These are phyloP conservation scores for Marvania coccoides DNA, from an alignment of 139 green algal species.

Conservation along the genomic window DNA sequence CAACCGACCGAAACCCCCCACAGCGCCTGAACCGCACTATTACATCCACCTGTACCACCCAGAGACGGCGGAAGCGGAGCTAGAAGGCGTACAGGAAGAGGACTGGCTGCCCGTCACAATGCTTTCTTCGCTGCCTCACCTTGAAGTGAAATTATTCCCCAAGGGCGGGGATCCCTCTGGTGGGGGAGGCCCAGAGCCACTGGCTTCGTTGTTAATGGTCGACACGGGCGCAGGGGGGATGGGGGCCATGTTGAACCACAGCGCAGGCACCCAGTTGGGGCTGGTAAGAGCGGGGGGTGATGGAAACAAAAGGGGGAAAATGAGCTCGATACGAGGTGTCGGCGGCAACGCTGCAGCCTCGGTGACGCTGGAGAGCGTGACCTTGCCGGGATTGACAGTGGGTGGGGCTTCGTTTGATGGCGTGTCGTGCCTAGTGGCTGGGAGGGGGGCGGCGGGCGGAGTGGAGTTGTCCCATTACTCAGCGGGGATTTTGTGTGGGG, in stretches of 20 bases:
- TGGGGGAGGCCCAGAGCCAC: not conserved
- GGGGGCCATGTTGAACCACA: conserved; percentile 23
- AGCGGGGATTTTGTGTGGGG: conserved; percentile 13
- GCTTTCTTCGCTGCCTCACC: conserved; percentile 11
- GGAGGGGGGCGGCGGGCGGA: not conserved
- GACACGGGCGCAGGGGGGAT: conserved; percentile 26
- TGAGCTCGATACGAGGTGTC: not conserved
- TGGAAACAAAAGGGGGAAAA: not conserved
- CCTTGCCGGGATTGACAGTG: conserved; percentile 1
- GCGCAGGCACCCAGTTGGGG: conserved; percentile 2
- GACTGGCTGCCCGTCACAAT: not conserved
- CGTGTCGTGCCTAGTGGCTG: not conserved
- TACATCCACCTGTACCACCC: not conserved
- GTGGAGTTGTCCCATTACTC: conserved; percentile 20
- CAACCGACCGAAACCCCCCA: not conserved
- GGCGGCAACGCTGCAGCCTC: not conserved
- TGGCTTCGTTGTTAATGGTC: conserved; percentile 24
- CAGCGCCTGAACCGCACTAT: not conserved
- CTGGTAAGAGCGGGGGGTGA: not conserved
- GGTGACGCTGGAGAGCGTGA: not conserved
- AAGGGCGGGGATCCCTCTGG: not conserved
- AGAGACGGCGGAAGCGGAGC: not conserved
- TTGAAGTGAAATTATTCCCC: not conserved
- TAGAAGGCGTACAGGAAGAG: not conserved
- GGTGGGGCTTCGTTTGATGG: not conserved